A percentile compares a stretch with the other conserved stretches of the same genome.
Conservation (phyloP, 345 rosid species). For the Litchi chinensis region DNA sequence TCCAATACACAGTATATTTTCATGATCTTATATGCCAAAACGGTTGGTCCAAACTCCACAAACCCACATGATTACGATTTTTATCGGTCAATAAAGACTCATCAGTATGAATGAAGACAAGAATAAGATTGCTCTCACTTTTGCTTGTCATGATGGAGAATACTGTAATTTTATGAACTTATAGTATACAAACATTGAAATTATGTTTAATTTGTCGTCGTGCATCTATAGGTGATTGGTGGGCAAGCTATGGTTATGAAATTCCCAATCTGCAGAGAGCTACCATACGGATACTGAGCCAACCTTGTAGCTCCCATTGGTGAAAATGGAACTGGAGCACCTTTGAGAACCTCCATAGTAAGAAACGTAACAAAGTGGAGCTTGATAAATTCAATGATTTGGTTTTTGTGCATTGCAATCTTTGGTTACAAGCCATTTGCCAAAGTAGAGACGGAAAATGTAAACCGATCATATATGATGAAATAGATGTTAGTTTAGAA, state of each 20-base stretch:
- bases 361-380: slow-evolving; percentile 31
- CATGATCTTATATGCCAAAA: not conserved
- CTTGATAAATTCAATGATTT: slow-evolving; percentile 37
- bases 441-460: slow-evolving; percentile 36
- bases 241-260: slow-evolving; percentile 56
- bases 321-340: slow-evolving; percentile 57
- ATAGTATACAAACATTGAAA: not conserved
- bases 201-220: slow-evolving; percentile 6
- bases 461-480: slow-evolving; percentile 48
- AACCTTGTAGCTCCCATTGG: slow-evolving; percentile 51
- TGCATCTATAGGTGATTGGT: slow-evolving; percentile 54
- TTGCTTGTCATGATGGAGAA: no score
- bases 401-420: slow-evolving; percentile 56
- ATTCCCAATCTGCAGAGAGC: slow-evolving; percentile 53
- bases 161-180: not conserved
- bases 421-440: slow-evolving; percentile 50
- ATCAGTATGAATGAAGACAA: not conserved
- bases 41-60: not conserved
- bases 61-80: not conserved
- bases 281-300: slow-evolving; percentile 50
- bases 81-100: not conserved
- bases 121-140: not conserved
- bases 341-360: slow-evolving; percentile 41
- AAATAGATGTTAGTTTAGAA: slow-evolving; percentile 53
- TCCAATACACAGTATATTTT: not conserved